Percentiles rank a stretch among this genome's conserved stretches.
Conservation (phyloP, 768 basidiomycete species). For the Mycena filopes region DNA sequence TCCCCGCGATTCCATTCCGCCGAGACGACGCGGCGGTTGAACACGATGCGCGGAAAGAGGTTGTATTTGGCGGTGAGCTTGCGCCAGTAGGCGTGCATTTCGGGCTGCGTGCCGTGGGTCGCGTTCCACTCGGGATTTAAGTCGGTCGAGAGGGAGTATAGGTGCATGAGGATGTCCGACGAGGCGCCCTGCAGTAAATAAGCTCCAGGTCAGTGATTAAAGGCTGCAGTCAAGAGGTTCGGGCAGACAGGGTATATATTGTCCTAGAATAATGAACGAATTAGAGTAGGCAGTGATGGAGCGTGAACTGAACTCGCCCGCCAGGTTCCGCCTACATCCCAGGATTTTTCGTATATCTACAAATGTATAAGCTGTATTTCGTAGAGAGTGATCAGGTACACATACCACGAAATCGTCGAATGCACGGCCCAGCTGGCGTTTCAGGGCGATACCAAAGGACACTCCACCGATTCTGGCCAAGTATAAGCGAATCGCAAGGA, state of each 20-base stretch:
- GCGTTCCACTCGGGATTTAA: conserved; percentile 56
- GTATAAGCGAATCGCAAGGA: not conserved
- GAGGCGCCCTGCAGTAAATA: conserved; percentile 54
- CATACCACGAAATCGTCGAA: conserved; percentile 28
- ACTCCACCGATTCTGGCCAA: conserved; percentile 15
- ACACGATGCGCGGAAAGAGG: conserved; percentile 51
- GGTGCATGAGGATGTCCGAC: conserved; percentile 54
- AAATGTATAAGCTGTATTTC: not conserved
- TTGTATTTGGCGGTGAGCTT: conserved; percentile 53
- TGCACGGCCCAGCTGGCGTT: conserved; percentile 1
- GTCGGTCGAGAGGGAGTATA: conserved; percentile 60
- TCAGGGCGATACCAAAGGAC: conserved; percentile 21
- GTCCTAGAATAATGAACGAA: conserved; percentile 51
- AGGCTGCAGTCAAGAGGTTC: not conserved
- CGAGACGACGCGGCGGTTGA: conserved; percentile 55
- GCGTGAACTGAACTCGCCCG: conserved; percentile 54
- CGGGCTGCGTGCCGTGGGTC: conserved; percentile 51
- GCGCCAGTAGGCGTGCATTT: conserved; percentile 57
- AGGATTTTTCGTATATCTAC: conserved; percentile 63
- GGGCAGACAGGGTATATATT: conserved; percentile 62
- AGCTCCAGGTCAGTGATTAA: not conserved
- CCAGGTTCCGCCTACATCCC: conserved; percentile 65
- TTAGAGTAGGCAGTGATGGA: not conserved
- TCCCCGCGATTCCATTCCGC: conserved; percentile 54
- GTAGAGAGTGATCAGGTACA: not conserved